A percentile compares a stretch with the other conserved stretches of the same genome.
These are phyloP conservation scores for Arachis stenosperma DNA, from an alignment of 306 rosid genomes.

Conservation along the genomic window DNA sequence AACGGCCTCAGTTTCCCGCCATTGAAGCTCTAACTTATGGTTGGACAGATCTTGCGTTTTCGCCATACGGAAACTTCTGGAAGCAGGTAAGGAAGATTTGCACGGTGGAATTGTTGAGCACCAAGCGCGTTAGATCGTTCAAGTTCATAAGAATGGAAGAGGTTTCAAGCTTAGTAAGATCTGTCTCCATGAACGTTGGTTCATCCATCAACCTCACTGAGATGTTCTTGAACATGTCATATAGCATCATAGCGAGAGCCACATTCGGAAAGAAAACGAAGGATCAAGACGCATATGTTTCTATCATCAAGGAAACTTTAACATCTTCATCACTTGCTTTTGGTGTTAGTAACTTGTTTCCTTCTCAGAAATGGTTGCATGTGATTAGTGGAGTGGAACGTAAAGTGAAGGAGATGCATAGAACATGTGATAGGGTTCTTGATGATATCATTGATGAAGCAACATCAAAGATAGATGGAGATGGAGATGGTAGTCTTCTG, in stretches of 20 bases:
- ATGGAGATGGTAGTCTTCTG: constrained; percentile 24
- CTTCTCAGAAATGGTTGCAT: constrained; percentile 36
- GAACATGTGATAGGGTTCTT: constrained; percentile 20
- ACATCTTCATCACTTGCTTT: neutral
- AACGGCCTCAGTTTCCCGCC: no score
- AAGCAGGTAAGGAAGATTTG: no score
- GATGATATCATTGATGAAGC: constrained; percentile 32
- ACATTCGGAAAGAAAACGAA: constrained; percentile 33
- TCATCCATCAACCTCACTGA: constrained; percentile 19
- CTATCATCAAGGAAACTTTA: neutral
- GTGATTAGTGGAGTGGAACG: constrained; percentile 23
- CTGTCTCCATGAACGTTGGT: neutral
- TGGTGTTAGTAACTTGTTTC: constrained; percentile 34
- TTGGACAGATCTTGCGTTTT: no score
- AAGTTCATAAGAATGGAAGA: no score
- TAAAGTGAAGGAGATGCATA: constrained; percentile 10
- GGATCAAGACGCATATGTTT: constrained; percentile 22
- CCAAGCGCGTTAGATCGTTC: no score
- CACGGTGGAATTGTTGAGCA: no score
- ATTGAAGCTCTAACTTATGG: no score
- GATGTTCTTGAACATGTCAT: neutral
- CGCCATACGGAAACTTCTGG: no score
- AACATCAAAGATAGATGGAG: neutral
- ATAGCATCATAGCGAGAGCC: constrained; percentile 14
- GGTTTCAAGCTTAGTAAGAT: neutral